These are phyloP conservation scores for Entophlyctis luteolus DNA, from an alignment of 192 early-diverging fungal genomes.

Conservation along the genomic window DNA sequence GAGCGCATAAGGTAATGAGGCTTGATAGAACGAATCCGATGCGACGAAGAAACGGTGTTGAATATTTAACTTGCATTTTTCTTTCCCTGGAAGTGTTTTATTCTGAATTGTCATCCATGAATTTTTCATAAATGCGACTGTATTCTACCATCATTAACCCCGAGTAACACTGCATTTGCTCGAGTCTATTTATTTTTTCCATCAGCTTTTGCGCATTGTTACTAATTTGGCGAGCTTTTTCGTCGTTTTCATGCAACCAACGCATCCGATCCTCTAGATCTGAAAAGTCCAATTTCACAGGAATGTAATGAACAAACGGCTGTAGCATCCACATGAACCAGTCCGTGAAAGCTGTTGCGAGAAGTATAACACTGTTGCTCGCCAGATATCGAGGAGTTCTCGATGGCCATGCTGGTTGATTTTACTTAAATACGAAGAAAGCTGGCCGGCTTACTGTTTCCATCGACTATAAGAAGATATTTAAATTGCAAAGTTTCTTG, in stretches of 20 bases:
- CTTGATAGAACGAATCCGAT: too few relatives aligned
- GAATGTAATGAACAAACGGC: constrained; percentile 18
- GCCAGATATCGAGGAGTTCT: neutral
- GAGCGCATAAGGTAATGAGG: too few relatives aligned
- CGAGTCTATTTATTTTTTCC: neutral
- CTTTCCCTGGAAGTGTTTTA: too few relatives aligned
- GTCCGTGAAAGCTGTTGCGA: neutral
- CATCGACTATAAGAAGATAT: constrained; percentile 17
- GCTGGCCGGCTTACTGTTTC: constrained; percentile 7
- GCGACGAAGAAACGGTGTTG: too few relatives aligned
- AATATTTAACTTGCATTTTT: too few relatives aligned
- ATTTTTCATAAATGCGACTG: neutral
- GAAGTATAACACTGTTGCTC: constrained; percentile 15
- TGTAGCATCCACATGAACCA: constrained; percentile 5
- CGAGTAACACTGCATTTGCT: constrained; percentile 18
- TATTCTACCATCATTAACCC: constrained; percentile 6
- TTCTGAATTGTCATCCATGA: neutral
- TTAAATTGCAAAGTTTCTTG: constrained; percentile 20
- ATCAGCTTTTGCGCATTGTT: neutral
- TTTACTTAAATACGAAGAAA: neutral
- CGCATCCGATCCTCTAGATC: neutral
- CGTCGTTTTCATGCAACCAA: constrained; percentile 1
- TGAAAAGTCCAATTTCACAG: constrained; percentile 1
- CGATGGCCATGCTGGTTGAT: neutral
- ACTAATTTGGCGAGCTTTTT: constrained; percentile 5